These are phyloP conservation scores for Leccinum pachyderme DNA, from an alignment of 1,284 basidiomycete genomes.

Conservation along the genomic window DNA sequence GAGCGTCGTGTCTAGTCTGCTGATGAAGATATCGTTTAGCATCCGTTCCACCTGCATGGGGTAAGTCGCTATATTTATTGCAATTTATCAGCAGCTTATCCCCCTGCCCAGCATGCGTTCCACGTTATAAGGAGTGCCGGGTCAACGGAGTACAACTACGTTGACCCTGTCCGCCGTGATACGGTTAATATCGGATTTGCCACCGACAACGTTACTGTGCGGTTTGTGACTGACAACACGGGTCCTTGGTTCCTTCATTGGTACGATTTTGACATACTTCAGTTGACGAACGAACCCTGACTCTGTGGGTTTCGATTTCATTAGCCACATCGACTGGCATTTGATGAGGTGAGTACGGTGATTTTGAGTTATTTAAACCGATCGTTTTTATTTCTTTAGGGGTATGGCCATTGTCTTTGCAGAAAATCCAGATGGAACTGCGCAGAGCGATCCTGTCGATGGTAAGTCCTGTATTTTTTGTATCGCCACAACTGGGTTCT, in stretches of 20 bases:
- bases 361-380: background rate
- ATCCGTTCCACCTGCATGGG: constrained; percentile 47
- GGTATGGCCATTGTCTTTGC: constrained; percentile 42
- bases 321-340: constrained; percentile 37
- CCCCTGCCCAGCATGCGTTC: constrained; percentile 37
- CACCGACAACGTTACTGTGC: constrained; percentile 41
- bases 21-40: constrained; percentile 14
- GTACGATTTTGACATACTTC: constrained; percentile 12
- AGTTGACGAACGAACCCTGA: constrained; percentile 7
- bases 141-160: constrained; percentile 38
- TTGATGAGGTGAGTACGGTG: constrained; percentile 17
- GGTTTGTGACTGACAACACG: constrained; percentile 39
- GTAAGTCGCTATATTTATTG: constrained; percentile 22
- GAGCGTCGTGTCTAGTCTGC: background rate
- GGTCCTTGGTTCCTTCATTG: constrained; percentile 36
- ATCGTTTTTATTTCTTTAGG: constrained; percentile 16
- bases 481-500: background rate
- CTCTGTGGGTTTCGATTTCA: background rate
- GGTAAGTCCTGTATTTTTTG: constrained; percentile 3
- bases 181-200: constrained; percentile 32
- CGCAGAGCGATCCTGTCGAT: constrained; percentile 17
- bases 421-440: constrained; percentile 31
- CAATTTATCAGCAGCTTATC: background rate
- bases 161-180: constrained; percentile 41
- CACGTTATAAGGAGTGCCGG: constrained; percentile 41